Evolutionary conservation across 805 yeast species (phyloP), one percentile per base, ranked within the genome.

Genomic region (Yueomyces sinensis): DNA sequence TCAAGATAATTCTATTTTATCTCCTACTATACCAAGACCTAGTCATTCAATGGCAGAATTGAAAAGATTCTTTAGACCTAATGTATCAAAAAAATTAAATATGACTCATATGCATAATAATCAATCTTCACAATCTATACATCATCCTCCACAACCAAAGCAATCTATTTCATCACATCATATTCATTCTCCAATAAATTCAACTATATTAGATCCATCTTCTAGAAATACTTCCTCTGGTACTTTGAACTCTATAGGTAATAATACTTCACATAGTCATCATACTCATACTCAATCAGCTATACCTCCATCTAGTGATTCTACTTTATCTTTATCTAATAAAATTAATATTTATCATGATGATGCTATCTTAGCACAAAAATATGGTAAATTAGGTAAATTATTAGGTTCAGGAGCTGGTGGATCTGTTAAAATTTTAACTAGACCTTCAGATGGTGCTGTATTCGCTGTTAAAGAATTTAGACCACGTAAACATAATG

Each of bases 341-440:
- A 52, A 50, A 32, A 45, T 50, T 13, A 50, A 48, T 58, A 70
- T 66, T 14, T 58, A 58, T 42, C 73, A 66, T 41, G 66, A 65
- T 28, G 76, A 71, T 39, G 71, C 76, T 13, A 63, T 68, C 0
- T 51, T 73, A 32, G 65, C 66, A 11, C 65, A 64, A 38, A 76
- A 80, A 47, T 82, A 81, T 51, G 83, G 89, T 37, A 76, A 72
- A 43, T 54, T 78, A 41, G 87, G 89, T 33, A 77, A 78, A 50
- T 68, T 76, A 38, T 56, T 82, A 32, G 94, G 94, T 14, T 74
- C 84, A 1, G 94, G 94, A 37, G 94, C 91, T 11, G 94, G 93
- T 32, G 94, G 94, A 5, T 72, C 86, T 1, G 94, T 82, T n/a
- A 66, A 81, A 44, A 61, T 81, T 31, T 66, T 82, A 17, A 69